Evolutionary conservation across 768 basidiomycete genomes (phyloP), one percentile per base, ranked within the genome.

Genomic region (Lactarius pseudohatsudake): DNA sequence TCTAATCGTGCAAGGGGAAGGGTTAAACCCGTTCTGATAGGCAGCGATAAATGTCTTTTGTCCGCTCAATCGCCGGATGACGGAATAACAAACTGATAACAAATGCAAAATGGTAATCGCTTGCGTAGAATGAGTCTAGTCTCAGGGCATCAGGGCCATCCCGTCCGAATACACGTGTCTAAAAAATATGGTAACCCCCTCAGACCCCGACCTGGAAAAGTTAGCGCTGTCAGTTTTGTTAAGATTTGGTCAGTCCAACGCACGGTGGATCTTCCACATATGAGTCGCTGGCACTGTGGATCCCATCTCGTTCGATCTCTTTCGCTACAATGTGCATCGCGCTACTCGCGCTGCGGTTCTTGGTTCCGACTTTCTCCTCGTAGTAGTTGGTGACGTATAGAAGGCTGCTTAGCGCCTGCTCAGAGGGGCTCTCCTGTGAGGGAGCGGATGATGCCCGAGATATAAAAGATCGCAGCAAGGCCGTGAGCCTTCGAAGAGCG

Each of bases 291-390:
- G 74, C 73, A 11, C 75, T 79, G 53, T 83, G 80, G 60, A 89
- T 72, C 0, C 89, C 89, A 69, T 88, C 82, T 62, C 77, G 78
- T 65, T 90, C 89, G 28, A 90, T 83, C 45, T 87, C 84, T 66
- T 78, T 76, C 38, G 83, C 80, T n/a, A 91, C 81, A 8, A 81
- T 72, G n/a, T 79, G 80, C 76, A 91, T 78, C 1, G 86, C 85
- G 47, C 81, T 78, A 68, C 78, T 82, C n/a, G 86, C 85, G 11
- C 81, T 84, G 55, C 76, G 78, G 11, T 77, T 77, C 13, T 77
- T 77, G 6, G 79, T 74, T 2, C 73, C 72, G 41, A 90, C 77
- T 72, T 86, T 85, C 7, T 72, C 75, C 69, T 85, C 82, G 63
- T 89, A 90, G 70, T 82, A 85, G n/a, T 79, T 78, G 30, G 77